Conservation (phyloP, 352 stramenopile species). For the Phytophthora hibernalis region DNA sequence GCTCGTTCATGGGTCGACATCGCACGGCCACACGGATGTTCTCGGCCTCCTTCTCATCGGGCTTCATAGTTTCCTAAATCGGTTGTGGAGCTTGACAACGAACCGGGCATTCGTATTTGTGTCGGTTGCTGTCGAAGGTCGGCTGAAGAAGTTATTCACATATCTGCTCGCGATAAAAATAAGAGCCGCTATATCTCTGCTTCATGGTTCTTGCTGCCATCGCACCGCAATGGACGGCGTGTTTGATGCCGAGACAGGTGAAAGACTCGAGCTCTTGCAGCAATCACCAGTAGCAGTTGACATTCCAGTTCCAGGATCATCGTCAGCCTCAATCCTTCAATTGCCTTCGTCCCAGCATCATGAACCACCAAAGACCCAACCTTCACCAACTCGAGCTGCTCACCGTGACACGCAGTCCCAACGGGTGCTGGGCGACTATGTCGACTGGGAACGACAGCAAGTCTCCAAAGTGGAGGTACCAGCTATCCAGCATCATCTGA, state of each 20-base stretch:
- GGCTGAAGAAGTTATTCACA: conserved; percentile 17
- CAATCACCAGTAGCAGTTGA: neutral
- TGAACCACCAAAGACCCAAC: neutral
- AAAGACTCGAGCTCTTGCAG: conserved; percentile 50
- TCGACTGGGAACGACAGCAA: conserved; percentile 65
- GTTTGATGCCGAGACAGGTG: conserved; percentile 74
- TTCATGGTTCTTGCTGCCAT: neutral
- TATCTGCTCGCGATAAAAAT: conserved; percentile 34
- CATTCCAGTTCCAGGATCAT: neutral
- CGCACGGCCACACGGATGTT: conserved; percentile 94
- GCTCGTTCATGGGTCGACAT: conserved; percentile 92
- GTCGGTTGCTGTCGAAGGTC: conserved; percentile 25
- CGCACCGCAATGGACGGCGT: conserved; percentile 40
- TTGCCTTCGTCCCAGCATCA: neutral
- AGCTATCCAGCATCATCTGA: neutral
- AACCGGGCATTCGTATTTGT: conserved; percentile 15
- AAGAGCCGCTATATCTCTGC: neutral
- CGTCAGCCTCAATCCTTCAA: neutral
- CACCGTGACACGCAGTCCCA: conserved; percentile 69
- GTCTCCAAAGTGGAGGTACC: conserved; percentile 55
- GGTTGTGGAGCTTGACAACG: conserved; percentile 1
- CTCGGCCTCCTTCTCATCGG: conserved; percentile 82
- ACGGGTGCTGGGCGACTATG: conserved; percentile 49
- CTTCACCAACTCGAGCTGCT: conserved; percentile 11
- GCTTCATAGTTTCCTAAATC: conserved; percentile 61